These are phyloP conservation scores for Pichia insulana DNA, from an alignment of 805 yeast genomes.

Conservation along the genomic window DNA sequence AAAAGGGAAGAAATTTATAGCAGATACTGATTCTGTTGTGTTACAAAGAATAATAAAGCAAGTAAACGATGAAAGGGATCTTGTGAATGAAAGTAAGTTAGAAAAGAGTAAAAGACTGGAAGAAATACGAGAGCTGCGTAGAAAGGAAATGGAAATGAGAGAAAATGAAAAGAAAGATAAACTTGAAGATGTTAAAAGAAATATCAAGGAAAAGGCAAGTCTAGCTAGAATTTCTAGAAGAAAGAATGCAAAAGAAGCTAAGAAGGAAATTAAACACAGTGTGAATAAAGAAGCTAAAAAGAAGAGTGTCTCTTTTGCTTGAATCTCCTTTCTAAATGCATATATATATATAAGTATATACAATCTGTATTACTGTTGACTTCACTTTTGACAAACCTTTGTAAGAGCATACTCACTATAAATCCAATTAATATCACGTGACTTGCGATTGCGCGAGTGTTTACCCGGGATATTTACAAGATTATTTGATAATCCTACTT, in stretches of 20 bases:
- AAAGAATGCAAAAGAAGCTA: constrained; percentile 35
- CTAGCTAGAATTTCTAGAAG: constrained; percentile 64
- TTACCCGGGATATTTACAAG: too few species aligned
- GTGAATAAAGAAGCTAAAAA: constrained; percentile 25
- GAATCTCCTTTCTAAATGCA: neutral
- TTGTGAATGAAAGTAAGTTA: constrained; percentile 74
- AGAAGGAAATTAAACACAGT: constrained; percentile 18
- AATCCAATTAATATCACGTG: too few species aligned
- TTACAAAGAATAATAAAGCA: constrained; percentile 66
- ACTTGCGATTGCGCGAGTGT: too few species aligned
- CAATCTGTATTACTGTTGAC: too few species aligned
- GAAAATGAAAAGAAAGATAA: constrained; percentile 62
- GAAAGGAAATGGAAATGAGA: constrained; percentile 78
- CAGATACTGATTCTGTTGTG: constrained; percentile 54
- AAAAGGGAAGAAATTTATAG: constrained; percentile 75
- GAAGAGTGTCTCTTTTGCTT: constrained; percentile 45
- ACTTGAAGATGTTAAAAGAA: constrained; percentile 68
- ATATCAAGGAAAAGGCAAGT: constrained; percentile 64
- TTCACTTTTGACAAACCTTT: too few species aligned
- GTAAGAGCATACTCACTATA: too few species aligned
- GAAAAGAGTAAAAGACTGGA: constrained; percentile 87
- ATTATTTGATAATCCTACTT: too few species aligned
- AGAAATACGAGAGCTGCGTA: constrained; percentile 78
- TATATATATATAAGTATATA: too few species aligned
- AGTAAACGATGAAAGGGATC: constrained; percentile 76